Percentiles rank a stretch among this genome's conserved stretches.
Conservation (phyloP, 257 asterid species). For the Misopates orontium region DNA sequence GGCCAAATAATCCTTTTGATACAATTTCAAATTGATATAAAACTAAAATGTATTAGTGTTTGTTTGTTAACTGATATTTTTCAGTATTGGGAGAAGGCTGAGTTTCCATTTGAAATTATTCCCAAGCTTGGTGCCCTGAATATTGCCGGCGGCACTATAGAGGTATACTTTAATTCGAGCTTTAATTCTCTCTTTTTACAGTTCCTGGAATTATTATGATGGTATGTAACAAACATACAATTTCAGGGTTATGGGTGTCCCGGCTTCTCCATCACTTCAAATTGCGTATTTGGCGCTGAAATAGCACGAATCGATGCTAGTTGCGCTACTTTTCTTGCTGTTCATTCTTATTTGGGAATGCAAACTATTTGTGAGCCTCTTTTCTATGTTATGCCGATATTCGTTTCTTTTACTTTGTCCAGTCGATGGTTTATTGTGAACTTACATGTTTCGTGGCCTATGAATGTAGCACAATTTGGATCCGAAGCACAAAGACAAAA, state of each 20-base stretch:
- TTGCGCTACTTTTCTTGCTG: slow-evolving; percentile 52
- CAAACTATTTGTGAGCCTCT: slow-evolving; percentile 43
- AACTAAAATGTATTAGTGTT: not conserved
- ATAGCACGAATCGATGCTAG: slow-evolving; percentile 64
- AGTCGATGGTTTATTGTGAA: not conserved
- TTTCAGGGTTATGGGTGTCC: slow-evolving; percentile 65
- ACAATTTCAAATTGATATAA: too few relatives aligned
- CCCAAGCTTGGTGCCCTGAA: slow-evolving; percentile 52
- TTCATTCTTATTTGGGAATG: slow-evolving; percentile 59
- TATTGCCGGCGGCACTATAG: slow-evolving; percentile 53
- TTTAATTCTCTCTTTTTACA: not conserved
- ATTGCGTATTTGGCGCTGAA: slow-evolving; percentile 46
- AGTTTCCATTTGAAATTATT: slow-evolving; percentile 56
- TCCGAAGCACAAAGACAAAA: not conserved
- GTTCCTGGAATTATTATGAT: too few relatives aligned
- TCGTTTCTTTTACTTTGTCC: not conserved
- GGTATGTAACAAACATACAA: slow-evolving; percentile 6
- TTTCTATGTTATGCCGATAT: not conserved
- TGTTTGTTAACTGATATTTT: not conserved
- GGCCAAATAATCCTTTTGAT: too few relatives aligned
- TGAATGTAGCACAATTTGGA: slow-evolving; percentile 4
- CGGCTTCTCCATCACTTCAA: slow-evolving; percentile 49
- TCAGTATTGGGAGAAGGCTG: slow-evolving; percentile 71
- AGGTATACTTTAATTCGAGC: slow-evolving; percentile 29
- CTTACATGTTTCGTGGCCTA: not conserved